Conservation (phyloP, 331 rosid species). For the Pyracantha coccinea region DNA sequence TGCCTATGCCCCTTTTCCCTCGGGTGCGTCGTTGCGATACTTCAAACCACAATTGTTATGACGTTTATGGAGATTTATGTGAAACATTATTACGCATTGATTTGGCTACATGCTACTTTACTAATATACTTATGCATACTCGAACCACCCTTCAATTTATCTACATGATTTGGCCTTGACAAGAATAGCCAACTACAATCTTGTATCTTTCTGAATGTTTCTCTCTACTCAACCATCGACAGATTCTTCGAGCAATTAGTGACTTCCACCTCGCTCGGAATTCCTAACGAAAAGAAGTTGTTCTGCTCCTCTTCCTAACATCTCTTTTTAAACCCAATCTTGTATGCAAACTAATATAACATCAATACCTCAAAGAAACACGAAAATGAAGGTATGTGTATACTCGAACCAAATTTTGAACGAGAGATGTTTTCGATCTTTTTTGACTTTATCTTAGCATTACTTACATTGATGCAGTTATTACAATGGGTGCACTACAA, state of each 20-base stretch:
- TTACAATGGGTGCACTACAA: conserved; percentile 80
- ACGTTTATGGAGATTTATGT: neutral
- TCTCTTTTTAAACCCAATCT: conserved; percentile 13
- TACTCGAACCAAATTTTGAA: conserved; percentile 12
- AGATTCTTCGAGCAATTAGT: conserved; percentile 48
- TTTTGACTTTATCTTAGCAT: conserved; percentile 21
- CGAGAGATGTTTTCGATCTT: conserved; percentile 15
- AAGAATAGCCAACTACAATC: conserved; percentile 68
- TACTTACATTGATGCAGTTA: conserved; percentile 53
- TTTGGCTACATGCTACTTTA: neutral
- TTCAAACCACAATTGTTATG: neutral
- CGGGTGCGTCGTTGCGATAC: neutral
- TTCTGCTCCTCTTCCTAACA: conserved; percentile 14
- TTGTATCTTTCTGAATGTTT: conserved; percentile 86
- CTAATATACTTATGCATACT: conserved; percentile 13
- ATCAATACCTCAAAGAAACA: conserved; percentile 22
- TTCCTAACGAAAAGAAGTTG: conserved; percentile 24
- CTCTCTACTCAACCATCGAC: conserved; percentile 41
- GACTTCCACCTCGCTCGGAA: conserved; percentile 35
- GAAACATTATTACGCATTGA: neutral
- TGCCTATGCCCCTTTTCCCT: neutral
- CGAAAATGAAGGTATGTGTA: conserved; percentile 75
- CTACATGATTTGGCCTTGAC: conserved; percentile 67
- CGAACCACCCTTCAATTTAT: conserved; percentile 33
- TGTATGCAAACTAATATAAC: conserved; percentile 19